Percentiles rank a stretch among this genome's conserved stretches.
phyloP scores from a whole-genome alignment of 352 stramenopile species.

The Aphanomyces cochlioides region DNA sequence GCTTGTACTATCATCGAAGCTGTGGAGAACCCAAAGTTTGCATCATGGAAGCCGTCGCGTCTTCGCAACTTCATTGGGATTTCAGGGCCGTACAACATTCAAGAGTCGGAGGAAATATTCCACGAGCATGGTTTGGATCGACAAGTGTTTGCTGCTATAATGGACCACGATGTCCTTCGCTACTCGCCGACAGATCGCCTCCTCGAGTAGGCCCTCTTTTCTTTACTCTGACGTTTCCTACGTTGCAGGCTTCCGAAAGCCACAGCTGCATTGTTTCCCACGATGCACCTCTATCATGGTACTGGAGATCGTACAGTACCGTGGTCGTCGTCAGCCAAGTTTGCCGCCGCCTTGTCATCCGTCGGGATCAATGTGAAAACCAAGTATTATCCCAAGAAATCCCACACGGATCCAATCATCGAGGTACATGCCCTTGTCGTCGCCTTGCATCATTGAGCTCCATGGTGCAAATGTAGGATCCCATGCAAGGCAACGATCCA shows the following conservation, averaged over 20 bases:
- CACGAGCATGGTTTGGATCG: conserved; percentile 78
- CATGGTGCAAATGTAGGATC: conserved; percentile 35
- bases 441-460: not conserved
- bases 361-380: conserved; percentile 49
- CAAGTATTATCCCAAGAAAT: conserved; percentile 76
- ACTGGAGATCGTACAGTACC: conserved; percentile 59
- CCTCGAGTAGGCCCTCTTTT: conserved; percentile 40
- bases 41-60: conserved; percentile 59
- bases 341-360: conserved; percentile 45
- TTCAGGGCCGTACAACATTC: conserved; percentile 85
- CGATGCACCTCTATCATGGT: conserved; percentile 60
- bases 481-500: conserved; percentile 61
- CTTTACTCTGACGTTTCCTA: conserved; percentile 30
- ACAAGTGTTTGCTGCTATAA: conserved; percentile 73
- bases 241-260: conserved; percentile 31
- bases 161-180: conserved; percentile 61
- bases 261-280: conserved; percentile 40
- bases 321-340: conserved; percentile 53
- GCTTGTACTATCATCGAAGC: conserved; percentile 71
- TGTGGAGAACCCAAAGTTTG: conserved; percentile 44
- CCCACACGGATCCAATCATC: conserved; percentile 91
- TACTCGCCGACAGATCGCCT: conserved; percentile 46
- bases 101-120: conserved; percentile 70
- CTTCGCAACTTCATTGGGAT: conserved; percentile 82
- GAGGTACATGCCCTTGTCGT: conserved; percentile 39